These are phyloP conservation scores for Vaccinium macrocarpon DNA, from an alignment of 148 eudicot genomes.

Conservation along the genomic window DNA sequence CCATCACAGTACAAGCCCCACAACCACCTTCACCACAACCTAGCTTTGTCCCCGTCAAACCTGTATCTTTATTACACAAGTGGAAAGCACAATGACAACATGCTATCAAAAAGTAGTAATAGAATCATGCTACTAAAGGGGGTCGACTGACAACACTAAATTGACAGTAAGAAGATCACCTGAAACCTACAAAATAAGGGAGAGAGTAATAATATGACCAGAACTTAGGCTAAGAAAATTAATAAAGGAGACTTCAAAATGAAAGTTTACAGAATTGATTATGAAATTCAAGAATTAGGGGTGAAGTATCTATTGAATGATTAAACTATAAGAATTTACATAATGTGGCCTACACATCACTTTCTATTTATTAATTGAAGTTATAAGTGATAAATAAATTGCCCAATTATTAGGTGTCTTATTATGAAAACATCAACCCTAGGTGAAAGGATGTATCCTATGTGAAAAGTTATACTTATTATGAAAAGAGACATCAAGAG, in stretches of 20 bases:
- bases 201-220: neutral
- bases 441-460: too few relatives aligned
- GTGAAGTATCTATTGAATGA: neutral
- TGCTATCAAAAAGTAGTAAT: neutral
- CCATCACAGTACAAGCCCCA: conserved; percentile 99
- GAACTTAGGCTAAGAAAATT: neutral
- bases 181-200: neutral
- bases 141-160: neutral
- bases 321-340: too few relatives aligned
- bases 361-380: too few relatives aligned
- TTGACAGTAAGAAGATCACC: conserved; percentile 6
- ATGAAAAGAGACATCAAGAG: too few relatives aligned
- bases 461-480: too few relatives aligned
- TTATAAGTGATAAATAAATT: too few relatives aligned
- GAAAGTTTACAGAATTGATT: neutral
- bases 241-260: neutral
- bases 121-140: neutral
- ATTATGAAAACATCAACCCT: too few relatives aligned
- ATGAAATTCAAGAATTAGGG: neutral
- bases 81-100: conserved; percentile 13
- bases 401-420: too few relatives aligned
- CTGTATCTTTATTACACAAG: conserved; percentile 54
- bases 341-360: too few relatives aligned
- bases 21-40: conserved; percentile 99
- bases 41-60: conserved; percentile 87